phyloP scores from a whole-genome alignment of 2,329 filamentous ascomycete genomes.

The Coniochaeta hoffmannii region DNA sequence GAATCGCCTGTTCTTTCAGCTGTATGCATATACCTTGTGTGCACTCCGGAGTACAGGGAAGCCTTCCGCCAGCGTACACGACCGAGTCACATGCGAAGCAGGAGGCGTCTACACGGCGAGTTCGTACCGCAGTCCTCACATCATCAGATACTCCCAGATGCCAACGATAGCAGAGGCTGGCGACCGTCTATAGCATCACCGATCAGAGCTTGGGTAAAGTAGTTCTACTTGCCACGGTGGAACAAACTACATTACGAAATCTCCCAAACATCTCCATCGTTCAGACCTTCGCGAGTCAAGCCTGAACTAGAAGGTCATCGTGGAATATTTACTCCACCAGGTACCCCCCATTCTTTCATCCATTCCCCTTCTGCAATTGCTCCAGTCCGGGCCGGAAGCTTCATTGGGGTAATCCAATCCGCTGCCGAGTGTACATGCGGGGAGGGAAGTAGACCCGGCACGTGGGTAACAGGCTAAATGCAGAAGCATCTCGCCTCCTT shows the following conservation, averaged over 20 bases:
- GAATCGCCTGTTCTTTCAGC: neutral
- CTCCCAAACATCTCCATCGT: neutral
- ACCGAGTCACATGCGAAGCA: too few species aligned
- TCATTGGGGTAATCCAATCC: neutral
- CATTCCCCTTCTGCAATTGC: neutral
- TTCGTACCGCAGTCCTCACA: neutral
- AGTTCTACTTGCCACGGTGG: too few species aligned
- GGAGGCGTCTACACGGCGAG: too few species aligned
- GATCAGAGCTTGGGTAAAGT: too few species aligned
- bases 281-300: neutral
- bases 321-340: neutral
- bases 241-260: neutral
- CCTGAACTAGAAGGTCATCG: neutral
- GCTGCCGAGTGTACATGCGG: neutral
- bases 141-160: too few species aligned
- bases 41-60: neutral
- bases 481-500: neutral
- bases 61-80: neutral
- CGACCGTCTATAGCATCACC: too few species aligned
- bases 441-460: neutral
- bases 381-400: neutral
- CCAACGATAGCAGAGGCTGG: too few species aligned
- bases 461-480: neutral
- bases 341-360: neutral
- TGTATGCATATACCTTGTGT: neutral